These are phyloP conservation scores for Camellia lanceoleosa DNA, from an alignment of 148 eudicot species.

Conservation along the genomic window DNA sequence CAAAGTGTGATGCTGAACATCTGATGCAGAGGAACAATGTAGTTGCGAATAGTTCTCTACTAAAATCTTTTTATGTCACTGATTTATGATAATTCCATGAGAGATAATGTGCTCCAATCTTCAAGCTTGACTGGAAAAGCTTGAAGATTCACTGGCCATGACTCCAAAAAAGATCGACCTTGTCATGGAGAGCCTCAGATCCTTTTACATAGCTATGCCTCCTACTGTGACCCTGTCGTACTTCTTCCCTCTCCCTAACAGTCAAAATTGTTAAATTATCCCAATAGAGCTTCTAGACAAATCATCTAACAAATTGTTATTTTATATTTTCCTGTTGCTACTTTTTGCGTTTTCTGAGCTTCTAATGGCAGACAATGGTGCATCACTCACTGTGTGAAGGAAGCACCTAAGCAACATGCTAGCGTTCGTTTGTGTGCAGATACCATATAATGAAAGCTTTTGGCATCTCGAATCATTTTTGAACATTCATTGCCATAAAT, in stretches of 20 bases:
- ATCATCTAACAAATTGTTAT: neutral
- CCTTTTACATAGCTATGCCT: neutral
- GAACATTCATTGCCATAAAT: too few relatives aligned
- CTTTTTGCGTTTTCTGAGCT: neutral
- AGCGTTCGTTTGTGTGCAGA: neutral
- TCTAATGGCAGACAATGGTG: constrained; percentile 81
- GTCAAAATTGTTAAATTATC: too few relatives aligned
- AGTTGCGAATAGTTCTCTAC: neutral
- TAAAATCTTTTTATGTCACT: neutral
- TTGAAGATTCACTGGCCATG: neutral
- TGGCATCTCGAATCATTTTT: neutral
- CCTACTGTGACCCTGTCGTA: too few relatives aligned
- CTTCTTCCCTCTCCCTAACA: too few relatives aligned
- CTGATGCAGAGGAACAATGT: neutral
- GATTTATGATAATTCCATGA: neutral
- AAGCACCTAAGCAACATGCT: neutral
- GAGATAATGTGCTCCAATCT: neutral
- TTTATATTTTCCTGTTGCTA: neutral
- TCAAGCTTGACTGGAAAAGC: neutral
- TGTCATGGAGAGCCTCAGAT: too few relatives aligned
- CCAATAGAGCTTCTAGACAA: neutral
- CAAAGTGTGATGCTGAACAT: neutral
- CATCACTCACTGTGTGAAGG: constrained; percentile 72
- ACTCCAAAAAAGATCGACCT: too few relatives aligned
- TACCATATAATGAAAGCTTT: neutral